Evolutionary conservation across 306 rosid species (phyloP).

Genomic region (Prunus mira): DNA sequence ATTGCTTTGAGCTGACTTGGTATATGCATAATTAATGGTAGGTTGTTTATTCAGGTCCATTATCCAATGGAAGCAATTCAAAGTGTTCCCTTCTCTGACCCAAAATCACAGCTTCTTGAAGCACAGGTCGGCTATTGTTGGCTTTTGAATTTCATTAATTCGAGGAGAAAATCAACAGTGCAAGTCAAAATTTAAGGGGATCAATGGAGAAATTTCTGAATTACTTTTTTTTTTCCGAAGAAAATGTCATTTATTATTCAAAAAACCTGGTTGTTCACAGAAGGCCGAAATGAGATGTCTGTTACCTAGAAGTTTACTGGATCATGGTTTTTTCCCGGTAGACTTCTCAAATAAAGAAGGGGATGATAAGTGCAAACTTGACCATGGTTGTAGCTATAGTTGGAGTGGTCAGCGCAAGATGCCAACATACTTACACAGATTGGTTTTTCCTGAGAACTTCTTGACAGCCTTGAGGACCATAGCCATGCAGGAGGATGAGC

Average conservation of each 20-base stretch:
- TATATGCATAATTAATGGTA: constrained; percentile 12
- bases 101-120: constrained; percentile 83
- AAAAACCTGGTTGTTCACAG: constrained; percentile 40
- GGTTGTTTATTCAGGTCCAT: constrained; percentile 58
- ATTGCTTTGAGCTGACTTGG: constrained; percentile 1
- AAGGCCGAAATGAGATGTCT: constrained; percentile 90
- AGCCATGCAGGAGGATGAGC: constrained; percentile 79
- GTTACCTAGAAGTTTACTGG: constrained; percentile 67
- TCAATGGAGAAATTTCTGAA: background rate
- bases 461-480: constrained; percentile 76
- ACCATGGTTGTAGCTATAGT: constrained; percentile 56
- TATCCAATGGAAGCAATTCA: constrained; percentile 82
- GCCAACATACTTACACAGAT: constrained; percentile 68
- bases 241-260: background rate
- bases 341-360: constrained; percentile 33
- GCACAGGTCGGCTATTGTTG: constrained; percentile 57
- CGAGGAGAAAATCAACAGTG: too few relatives aligned
- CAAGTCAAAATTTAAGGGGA: background rate
- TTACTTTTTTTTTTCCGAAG: background rate
- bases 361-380: constrained; percentile 29
- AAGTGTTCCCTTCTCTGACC: constrained; percentile 51
- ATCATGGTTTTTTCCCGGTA: constrained; percentile 63
- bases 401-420: constrained; percentile 91
- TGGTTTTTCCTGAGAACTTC: constrained; percentile 85
- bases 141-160: constrained; percentile 9